Conservation (phyloP, 805 yeast genomes). For the Yueomyces sp. region DNA sequence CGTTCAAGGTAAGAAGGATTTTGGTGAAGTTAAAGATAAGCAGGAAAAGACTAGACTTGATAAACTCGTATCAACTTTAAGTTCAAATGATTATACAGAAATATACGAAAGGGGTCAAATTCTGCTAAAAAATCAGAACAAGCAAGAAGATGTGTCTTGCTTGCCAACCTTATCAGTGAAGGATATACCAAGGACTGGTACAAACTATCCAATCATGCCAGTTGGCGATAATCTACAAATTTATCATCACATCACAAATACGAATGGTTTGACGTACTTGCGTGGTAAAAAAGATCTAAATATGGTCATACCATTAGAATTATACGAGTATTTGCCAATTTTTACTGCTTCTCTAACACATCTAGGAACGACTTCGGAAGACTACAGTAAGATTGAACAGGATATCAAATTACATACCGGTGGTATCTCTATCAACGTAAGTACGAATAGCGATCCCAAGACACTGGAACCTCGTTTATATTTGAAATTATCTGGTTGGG, state of each 20-base stretch:
- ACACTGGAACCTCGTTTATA: conserved; percentile 36
- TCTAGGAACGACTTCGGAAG: conserved; percentile 62
- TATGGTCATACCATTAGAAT: conserved; percentile 39
- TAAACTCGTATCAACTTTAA: conserved; percentile 29
- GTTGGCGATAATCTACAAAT: conserved; percentile 7
- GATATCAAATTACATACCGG: conserved; percentile 75
- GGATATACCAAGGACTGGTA: conserved; percentile 58
- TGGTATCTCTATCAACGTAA: conserved; percentile 55
- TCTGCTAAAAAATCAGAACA: conserved; percentile 46
- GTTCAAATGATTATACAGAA: conserved; percentile 40
- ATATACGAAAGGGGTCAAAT: conserved; percentile 48
- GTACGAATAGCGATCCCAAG: conserved; percentile 44
- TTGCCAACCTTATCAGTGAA: conserved; percentile 63
- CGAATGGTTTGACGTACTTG: conserved; percentile 74
- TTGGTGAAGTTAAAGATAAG: conserved; percentile 33
- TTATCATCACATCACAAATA: conserved; percentile 43
- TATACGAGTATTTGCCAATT: conserved; percentile 60
- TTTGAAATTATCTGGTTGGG: conserved; percentile 52
- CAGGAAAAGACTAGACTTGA: conserved; percentile 48
- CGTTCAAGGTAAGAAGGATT: conserved; percentile 57
- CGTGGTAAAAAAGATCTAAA: conserved; percentile 52
- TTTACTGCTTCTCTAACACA: conserved; percentile 72
- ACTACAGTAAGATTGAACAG: conserved; percentile 75
- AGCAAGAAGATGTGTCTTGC: conserved; percentile 56
- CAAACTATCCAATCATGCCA: conserved; percentile 24